Evolutionary conservation across 345 rosid species (phyloP).

Genomic region (Salix brachista): DNA sequence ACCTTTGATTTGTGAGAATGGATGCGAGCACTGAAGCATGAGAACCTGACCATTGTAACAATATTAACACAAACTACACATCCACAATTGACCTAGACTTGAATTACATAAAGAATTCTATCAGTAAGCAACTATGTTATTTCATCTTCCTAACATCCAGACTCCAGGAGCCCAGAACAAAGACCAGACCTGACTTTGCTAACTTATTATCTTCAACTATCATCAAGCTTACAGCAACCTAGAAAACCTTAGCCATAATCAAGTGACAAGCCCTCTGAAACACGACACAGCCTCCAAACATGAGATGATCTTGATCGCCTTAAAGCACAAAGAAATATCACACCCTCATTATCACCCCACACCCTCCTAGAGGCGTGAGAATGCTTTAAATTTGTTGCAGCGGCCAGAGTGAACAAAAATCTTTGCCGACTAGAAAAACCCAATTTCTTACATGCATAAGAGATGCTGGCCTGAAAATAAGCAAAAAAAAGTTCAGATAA

Average conservation of each 20-base stretch:
- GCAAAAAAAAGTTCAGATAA: background rate
- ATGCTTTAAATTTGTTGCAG: slow-evolving; percentile 52
- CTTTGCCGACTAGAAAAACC: slow-evolving; percentile 45
- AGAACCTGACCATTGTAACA: slow-evolving; percentile 74
- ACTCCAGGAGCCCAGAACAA: slow-evolving; percentile 22
- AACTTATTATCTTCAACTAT: slow-evolving; percentile 15
- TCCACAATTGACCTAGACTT: slow-evolving; percentile 22
- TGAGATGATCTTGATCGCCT: slow-evolving; percentile 77
- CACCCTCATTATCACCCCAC: slow-evolving; percentile 67
- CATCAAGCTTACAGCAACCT: slow-evolving; percentile 25
- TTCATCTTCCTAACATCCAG: slow-evolving; percentile 15
- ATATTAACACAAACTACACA: slow-evolving; percentile 36
- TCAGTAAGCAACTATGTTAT: slow-evolving; percentile 14
- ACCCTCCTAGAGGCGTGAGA: slow-evolving; percentile 96
- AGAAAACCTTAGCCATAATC: slow-evolving; percentile 86
- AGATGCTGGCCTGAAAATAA: slow-evolving; percentile 38
- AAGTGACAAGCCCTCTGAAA: slow-evolving; percentile 76
- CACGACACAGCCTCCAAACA: slow-evolving; percentile 89
- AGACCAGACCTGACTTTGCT: slow-evolving; percentile 19
- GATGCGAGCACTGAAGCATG: slow-evolving; percentile 68
- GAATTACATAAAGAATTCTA: slow-evolving; percentile 10
- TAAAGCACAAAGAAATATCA: slow-evolving; percentile 49
- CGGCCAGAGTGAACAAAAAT: slow-evolving; percentile 94
- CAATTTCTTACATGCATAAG: slow-evolving; percentile 29
- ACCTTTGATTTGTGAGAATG: slow-evolving; percentile 63